Conservation (phyloP, 176 grass and related monocot genomes). For the Raddia distichophylla region DNA sequence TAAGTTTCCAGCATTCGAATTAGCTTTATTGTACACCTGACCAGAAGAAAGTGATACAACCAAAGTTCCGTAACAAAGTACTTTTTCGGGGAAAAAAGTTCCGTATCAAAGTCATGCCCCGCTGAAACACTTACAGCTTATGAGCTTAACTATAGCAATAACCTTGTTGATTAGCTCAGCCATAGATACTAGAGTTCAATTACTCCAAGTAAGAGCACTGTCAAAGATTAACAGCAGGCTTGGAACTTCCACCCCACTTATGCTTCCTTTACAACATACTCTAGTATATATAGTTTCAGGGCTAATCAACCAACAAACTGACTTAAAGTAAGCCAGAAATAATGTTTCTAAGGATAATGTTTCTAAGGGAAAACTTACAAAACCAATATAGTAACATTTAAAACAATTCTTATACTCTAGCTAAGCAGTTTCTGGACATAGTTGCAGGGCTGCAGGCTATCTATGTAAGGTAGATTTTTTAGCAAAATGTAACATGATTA, state of each 20-base stretch:
- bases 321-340: background rate
- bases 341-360: slow-evolving; percentile 7
- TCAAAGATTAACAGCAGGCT: background rate
- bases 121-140: slow-evolving; percentile 8
- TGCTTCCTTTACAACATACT: background rate
- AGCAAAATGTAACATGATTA: background rate
- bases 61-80: slow-evolving; percentile 16
- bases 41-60: slow-evolving; percentile 21
- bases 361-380: background rate
- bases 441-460: background rate
- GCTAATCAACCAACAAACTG: background rate
- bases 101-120: slow-evolving; percentile 14
- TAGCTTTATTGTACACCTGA: slow-evolving; percentile 4
- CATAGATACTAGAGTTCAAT: slow-evolving; percentile 27
- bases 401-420: background rate
- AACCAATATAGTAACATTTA: background rate
- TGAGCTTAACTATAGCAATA: slow-evolving; percentile 11
- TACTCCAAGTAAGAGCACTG: slow-evolving; percentile 1
- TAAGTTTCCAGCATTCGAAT: slow-evolving; percentile 19
- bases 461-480: background rate
- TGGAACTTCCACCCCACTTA: slow-evolving; percentile 20
- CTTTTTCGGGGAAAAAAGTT: background rate
- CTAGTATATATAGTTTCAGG: slow-evolving; percentile 5
- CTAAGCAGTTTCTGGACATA: slow-evolving; percentile 5
- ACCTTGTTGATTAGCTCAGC: background rate